phyloP scores from a whole-genome alignment of 2,329 filamentous ascomycete genomes.

The Scortechinia acanthostroma region DNA sequence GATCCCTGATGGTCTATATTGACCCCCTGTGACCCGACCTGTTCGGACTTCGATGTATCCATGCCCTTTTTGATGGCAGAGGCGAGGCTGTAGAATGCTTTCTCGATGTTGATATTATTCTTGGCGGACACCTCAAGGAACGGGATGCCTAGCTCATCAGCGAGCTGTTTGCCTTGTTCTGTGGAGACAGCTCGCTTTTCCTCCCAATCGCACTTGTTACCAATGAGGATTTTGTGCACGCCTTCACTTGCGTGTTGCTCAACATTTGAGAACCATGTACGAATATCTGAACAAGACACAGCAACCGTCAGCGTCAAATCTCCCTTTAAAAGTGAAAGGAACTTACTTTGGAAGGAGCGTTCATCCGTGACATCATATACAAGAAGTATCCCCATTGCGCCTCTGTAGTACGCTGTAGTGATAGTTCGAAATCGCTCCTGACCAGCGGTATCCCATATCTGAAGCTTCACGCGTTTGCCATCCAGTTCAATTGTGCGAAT shows the following conservation, averaged over 20 bases:
- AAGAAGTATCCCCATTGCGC: constrained; percentile 94
- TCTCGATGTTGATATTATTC: constrained; percentile 99
- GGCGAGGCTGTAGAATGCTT: constrained; percentile 92
- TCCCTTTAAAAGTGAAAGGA: constrained; percentile 3
- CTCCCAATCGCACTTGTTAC: constrained; percentile 99
- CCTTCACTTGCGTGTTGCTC: constrained; percentile 97
- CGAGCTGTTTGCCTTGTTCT: constrained; percentile 85
- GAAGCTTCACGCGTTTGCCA: constrained; percentile 95
- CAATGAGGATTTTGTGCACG: constrained; percentile 98
- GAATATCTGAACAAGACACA: constrained; percentile 66
- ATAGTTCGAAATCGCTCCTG: constrained; percentile 98
- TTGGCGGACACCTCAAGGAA: constrained; percentile 98
- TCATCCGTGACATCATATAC: constrained; percentile 98
- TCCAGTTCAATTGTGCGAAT: constrained; percentile 98
- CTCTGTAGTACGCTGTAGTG: constrained; percentile 96
- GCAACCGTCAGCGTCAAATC: constrained; percentile 4
- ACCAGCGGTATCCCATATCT: constrained; percentile 98
- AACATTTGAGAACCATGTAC: constrained; percentile 98
- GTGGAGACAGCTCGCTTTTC: constrained; percentile 93
- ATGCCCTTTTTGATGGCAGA: constrained; percentile 97
- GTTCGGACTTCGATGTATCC: constrained; percentile 34
- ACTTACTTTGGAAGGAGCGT: constrained; percentile 85
- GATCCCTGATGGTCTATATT: constrained; percentile 1
- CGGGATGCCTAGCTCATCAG: constrained; percentile 91
- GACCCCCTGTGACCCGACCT: not conserved